Percentiles rank a stretch among this genome's conserved stretches.
Conservation (phyloP, 176 grass and related monocot species). For the Avena insularis region DNA sequence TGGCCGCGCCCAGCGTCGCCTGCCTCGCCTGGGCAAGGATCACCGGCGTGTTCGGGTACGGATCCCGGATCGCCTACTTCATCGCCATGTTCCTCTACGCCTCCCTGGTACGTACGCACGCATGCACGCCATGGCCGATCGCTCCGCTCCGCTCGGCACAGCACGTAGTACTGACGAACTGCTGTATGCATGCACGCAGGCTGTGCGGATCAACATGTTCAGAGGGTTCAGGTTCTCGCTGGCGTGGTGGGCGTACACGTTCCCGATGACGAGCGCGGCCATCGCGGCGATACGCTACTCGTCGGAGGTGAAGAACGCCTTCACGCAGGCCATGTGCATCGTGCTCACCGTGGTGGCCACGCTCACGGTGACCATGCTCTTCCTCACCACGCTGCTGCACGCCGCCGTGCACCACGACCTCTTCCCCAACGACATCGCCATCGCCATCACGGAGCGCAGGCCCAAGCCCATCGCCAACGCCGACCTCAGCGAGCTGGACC, state of each 20-base stretch:
- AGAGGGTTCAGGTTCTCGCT: slow-evolving; percentile 91
- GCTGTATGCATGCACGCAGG: slow-evolving; percentile 37
- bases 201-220: slow-evolving; percentile 84
- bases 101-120: slow-evolving; percentile 57
- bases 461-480: slow-evolving; percentile 29
- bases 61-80: slow-evolving; percentile 74
- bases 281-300: slow-evolving; percentile 80
- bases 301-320: slow-evolving; percentile 72
- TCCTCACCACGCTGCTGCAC: slow-evolving; percentile 79
- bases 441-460: slow-evolving; percentile 73
- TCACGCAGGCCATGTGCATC: slow-evolving; percentile 74
- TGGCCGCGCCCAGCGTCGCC: slow-evolving; percentile 84
- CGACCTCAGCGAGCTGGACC: neutral
- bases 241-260: slow-evolving; percentile 98
- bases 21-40: slow-evolving; percentile 86
- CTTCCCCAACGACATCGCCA: slow-evolving; percentile 98
- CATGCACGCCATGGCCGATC: neutral
- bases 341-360: slow-evolving; percentile 60
- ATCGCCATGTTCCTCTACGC: slow-evolving; percentile 88
- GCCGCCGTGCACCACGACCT: slow-evolving; percentile 73
- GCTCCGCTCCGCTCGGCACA: too few relatives aligned
- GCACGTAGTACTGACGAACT: too few relatives aligned
- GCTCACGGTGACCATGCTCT: slow-evolving; percentile 56
- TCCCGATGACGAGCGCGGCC: slow-evolving; percentile 89
- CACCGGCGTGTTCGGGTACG: slow-evolving; percentile 71